Percentiles rank a stretch among this genome's conserved stretches.
Evolutionary conservation across 768 basidiomycete genomes (phyloP).

Genomic region (Lentinula aciculospora): DNA sequence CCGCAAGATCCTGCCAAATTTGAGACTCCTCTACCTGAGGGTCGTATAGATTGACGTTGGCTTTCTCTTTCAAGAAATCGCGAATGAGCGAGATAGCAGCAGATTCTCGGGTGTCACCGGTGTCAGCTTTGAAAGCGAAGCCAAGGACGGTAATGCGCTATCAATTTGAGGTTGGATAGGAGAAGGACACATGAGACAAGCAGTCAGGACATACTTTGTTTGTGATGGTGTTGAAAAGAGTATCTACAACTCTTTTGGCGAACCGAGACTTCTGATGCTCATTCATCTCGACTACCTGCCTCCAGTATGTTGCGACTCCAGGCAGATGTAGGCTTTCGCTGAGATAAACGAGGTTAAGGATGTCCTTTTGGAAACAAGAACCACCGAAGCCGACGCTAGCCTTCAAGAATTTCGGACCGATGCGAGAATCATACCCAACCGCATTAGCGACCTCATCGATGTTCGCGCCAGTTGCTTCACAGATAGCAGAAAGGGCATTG

Average conservation of each 20-base stretch:
- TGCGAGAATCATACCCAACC: slow-evolving; percentile 86
- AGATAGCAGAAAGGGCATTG: slow-evolving; percentile 97
- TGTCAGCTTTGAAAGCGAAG: slow-evolving; percentile 99
- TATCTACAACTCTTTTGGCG: slow-evolving; percentile 93
- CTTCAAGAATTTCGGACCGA: slow-evolving; percentile 94
- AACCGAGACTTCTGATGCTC: slow-evolving; percentile 97
- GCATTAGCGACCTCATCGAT: slow-evolving; percentile 96
- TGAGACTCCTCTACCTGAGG: slow-evolving; percentile 82
- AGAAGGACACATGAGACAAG: neutral
- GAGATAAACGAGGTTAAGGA: slow-evolving; percentile 97
- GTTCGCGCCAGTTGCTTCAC: slow-evolving; percentile 97
- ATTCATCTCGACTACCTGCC: slow-evolving; percentile 95
- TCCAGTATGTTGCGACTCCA: slow-evolving; percentile 97
- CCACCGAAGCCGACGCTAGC: slow-evolving; percentile 97
- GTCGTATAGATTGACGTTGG: slow-evolving; percentile 85
- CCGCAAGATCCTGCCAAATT: slow-evolving; percentile 78
- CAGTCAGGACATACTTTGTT: slow-evolving; percentile 64
- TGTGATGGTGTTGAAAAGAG: slow-evolving; percentile 97
- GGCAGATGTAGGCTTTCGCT: slow-evolving; percentile 92
- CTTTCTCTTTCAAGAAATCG: slow-evolving; percentile 89
- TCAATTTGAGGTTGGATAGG: slow-evolving; percentile 19
- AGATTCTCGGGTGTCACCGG: slow-evolving; percentile 97
- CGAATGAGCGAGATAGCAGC: slow-evolving; percentile 91
- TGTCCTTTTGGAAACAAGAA: slow-evolving; percentile 99
- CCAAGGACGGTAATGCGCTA: slow-evolving; percentile 93